phyloP scores from a whole-genome alignment of 1,139 yeast genomes.

The Nakaseomyces sp. region DNA sequence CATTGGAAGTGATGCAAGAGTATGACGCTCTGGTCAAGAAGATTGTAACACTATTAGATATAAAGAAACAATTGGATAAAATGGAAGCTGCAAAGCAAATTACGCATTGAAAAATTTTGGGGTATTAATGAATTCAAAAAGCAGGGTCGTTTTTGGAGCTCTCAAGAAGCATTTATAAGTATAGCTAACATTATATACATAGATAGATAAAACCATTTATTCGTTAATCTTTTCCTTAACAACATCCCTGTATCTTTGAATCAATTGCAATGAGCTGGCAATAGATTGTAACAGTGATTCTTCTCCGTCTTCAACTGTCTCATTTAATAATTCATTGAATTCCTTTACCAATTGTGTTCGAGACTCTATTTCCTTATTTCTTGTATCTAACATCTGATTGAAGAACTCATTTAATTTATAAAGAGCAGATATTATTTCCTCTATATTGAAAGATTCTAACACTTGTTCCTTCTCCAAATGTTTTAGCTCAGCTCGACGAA shows the following conservation, averaged over 20 bases:
- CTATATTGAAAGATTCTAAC: background rate
- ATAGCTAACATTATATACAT: background rate
- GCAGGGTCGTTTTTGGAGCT: background rate
- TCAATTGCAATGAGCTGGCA: background rate
- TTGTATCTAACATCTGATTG: background rate
- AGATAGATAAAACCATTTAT: background rate
- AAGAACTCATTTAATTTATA: conserved; percentile 2
- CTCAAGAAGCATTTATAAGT: too few relatives aligned
- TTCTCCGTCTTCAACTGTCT: background rate
- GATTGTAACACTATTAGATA: conserved; percentile 66
- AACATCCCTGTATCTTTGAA: background rate
- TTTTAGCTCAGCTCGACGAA: background rate
- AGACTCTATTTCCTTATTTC: background rate
- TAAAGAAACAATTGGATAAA: conserved; percentile 82
- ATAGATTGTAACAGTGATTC: background rate
- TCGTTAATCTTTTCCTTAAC: background rate
- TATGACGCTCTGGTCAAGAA: conserved; percentile 71
- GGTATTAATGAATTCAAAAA: too few relatives aligned
- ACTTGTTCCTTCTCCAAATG: background rate
- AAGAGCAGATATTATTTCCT: conserved; percentile 1
- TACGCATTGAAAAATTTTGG: conserved; percentile 41
- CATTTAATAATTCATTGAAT: background rate
- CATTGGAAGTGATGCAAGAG: conserved; percentile 67
- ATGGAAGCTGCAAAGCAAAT: conserved; percentile 69
- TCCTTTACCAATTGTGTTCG: background rate